Conservation (phyloP, 495 filamentous ascomycete species). For the Penicillium coffeae region DNA sequence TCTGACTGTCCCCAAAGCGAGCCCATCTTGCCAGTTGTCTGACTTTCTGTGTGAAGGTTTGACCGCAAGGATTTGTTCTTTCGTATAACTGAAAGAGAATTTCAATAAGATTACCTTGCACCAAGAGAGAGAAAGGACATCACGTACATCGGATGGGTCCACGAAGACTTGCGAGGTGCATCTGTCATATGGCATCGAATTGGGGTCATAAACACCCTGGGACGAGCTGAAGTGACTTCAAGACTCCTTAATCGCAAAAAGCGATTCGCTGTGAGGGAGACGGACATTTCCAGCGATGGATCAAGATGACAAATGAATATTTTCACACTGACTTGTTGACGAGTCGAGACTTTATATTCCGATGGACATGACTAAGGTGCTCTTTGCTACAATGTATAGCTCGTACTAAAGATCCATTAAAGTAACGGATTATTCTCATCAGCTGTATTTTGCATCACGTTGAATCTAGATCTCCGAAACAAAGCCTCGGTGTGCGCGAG, state of each 20-base stretch:
- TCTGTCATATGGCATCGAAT: neutral
- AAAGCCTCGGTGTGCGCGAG: neutral
- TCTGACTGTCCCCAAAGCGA: slow-evolving; percentile 59
- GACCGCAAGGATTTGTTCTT: slow-evolving; percentile 60
- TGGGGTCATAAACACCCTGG: neutral
- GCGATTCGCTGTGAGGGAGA: too few relatives aligned
- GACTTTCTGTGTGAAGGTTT: slow-evolving; percentile 65
- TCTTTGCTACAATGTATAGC: neutral
- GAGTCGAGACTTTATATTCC: too few relatives aligned
- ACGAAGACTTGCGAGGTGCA: neutral
- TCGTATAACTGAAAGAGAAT: slow-evolving; percentile 46
- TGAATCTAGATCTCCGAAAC: neutral
- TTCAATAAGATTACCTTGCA: neutral
- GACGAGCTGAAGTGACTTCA: too few relatives aligned
- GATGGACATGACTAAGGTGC: too few relatives aligned
- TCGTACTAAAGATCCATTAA: neutral
- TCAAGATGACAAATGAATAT: too few relatives aligned
- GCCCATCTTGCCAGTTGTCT: slow-evolving; percentile 62
- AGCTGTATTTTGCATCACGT: neutral
- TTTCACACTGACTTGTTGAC: too few relatives aligned
- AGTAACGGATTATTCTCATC: neutral
- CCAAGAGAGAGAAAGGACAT: neutral
- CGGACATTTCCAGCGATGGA: too few relatives aligned
- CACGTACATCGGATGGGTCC: neutral
- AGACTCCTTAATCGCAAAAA: too few relatives aligned